These are phyloP conservation scores for Eruca vesicaria DNA, from an alignment of 441 rosid genomes.

Conservation along the genomic window DNA sequence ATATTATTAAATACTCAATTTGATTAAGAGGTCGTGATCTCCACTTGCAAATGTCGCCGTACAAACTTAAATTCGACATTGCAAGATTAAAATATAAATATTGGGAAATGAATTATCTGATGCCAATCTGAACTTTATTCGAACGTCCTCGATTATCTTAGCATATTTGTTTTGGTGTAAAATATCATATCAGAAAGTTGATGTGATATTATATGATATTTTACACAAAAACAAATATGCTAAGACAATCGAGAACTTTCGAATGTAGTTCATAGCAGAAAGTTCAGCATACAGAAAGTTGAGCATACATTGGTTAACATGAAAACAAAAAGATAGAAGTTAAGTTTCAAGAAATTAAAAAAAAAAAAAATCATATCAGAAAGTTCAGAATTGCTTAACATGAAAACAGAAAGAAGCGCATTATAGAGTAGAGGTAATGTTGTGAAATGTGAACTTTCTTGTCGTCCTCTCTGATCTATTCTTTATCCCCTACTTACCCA, in stretches of 20 bases:
- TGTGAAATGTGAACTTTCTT: conserved; percentile 3
- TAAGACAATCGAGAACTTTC: not conserved
- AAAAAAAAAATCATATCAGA: not conserved
- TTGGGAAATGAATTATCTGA: not conserved
- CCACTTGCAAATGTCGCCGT: conserved; percentile 5
- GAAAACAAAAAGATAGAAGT: not conserved
- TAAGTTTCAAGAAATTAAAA: too few species aligned
- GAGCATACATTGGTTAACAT: conserved; percentile 12
- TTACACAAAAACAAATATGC: not conserved
- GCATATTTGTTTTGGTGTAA: not conserved
- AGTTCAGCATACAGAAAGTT: too few species aligned
- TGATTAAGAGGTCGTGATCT: not conserved
- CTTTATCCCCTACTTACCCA: conserved; percentile 10
- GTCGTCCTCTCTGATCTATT: conserved; percentile 20
- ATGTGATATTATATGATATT: not conserved
- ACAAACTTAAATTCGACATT: not conserved
- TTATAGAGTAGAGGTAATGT: not conserved
- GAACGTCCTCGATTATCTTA: not conserved
- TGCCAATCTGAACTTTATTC: not conserved
- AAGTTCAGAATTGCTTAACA: too few species aligned
- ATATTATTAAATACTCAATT: not conserved
- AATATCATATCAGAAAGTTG: not conserved
- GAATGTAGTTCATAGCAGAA: not conserved
- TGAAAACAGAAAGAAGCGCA: conserved; percentile 1
- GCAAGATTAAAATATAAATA: not conserved